These are phyloP conservation scores for Gamarada debralockiae DNA, from an alignment of 495 filamentous ascomycete genomes.

Conservation along the genomic window DNA sequence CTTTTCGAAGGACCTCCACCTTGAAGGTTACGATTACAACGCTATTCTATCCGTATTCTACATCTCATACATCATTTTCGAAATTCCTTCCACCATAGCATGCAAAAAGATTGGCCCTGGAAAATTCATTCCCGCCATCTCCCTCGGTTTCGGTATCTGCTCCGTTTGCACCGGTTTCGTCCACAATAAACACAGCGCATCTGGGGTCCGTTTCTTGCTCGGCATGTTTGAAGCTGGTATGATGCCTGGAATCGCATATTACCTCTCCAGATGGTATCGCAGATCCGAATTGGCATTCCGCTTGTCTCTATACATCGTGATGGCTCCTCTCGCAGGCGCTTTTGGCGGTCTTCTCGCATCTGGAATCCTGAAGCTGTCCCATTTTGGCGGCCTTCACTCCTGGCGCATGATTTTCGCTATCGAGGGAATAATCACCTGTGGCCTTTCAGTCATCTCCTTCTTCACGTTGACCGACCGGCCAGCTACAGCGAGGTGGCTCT, in stretches of 20 bases:
- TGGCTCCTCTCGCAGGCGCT: slow-evolving; percentile 64
- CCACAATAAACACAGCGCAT: slow-evolving; percentile 31
- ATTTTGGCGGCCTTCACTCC: slow-evolving; percentile 40
- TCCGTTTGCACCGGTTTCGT: slow-evolving; percentile 40
- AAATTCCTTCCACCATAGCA: slow-evolving; percentile 61
- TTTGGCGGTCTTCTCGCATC: slow-evolving; percentile 69
- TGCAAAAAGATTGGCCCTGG: slow-evolving; percentile 61
- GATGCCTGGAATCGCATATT: slow-evolving; percentile 71
- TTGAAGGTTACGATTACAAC: slow-evolving; percentile 68
- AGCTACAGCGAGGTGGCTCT: slow-evolving; percentile 56
- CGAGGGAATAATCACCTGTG: slow-evolving; percentile 59
- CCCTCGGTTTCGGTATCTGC: slow-evolving; percentile 40
- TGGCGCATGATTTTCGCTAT: slow-evolving; percentile 70
- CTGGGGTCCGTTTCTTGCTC: slow-evolving; percentile 49
- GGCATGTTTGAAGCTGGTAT: slow-evolving; percentile 67
- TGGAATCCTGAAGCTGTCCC: slow-evolving; percentile 49
- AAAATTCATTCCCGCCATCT: slow-evolving; percentile 59
- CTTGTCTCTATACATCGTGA: slow-evolving; percentile 70
- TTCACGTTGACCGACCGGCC: slow-evolving; percentile 57
- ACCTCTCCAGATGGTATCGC: slow-evolving; percentile 68
- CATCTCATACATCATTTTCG: slow-evolving; percentile 67
- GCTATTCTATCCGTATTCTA: slow-evolving; percentile 59
- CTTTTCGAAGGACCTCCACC: slow-evolving; percentile 54
- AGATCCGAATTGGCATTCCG: slow-evolving; percentile 64
- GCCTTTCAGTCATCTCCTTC: slow-evolving; percentile 46